Base-by-base conservation (phyloP, 108 stramenopile species). In the Skeletonema tropicum region DNA sequence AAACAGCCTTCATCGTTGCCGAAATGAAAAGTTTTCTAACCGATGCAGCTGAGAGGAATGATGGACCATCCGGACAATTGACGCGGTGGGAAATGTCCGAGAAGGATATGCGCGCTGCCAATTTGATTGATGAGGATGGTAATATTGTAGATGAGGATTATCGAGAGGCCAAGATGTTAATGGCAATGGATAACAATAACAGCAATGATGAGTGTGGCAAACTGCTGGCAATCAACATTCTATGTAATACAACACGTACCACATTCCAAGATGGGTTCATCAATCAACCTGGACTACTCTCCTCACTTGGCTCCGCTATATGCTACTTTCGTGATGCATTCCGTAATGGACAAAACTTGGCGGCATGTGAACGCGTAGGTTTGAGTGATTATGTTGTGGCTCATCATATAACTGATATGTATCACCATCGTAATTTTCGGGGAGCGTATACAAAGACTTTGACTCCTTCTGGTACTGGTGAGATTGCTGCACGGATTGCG, bases 11-110 rank as follows among this genome's bases (percentile, higher is more conserved):
- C 19, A 49, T 49, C 14, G 19, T 21, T 19, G 48, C 48, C 6
- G 48, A 49, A 49, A 49, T 49, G 48, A 17, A 49, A 49, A 49
- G 48, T 19, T 49, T 49, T 49, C 48, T 49, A 49, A 49, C 48
- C 17, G 48, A 49, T 49, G 48, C 19, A 7, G 12, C 19, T 0
- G 48, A 19, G 21, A 49, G 19, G 48, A 49, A 49, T 49, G 48
- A 49, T 49, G 19, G 19, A 0, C 48, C 48, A 49, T 49, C 48
- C 5, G 48, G 48, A 19, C 48, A 49, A 14, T 21, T 49, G 17
- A 49, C 48, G 1, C 21, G 48, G 6, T 49, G 48, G 48, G 19
- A 17, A 49, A 4, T 49, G 7, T 49, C 48, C n/a, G 17, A 49
- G 6, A 49, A 49, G 17, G 48, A 49, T 4, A 19, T 49, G 48